Evolutionary conservation across 345 rosid genomes (phyloP).

Genomic region (Fremontodendron californicum): DNA sequence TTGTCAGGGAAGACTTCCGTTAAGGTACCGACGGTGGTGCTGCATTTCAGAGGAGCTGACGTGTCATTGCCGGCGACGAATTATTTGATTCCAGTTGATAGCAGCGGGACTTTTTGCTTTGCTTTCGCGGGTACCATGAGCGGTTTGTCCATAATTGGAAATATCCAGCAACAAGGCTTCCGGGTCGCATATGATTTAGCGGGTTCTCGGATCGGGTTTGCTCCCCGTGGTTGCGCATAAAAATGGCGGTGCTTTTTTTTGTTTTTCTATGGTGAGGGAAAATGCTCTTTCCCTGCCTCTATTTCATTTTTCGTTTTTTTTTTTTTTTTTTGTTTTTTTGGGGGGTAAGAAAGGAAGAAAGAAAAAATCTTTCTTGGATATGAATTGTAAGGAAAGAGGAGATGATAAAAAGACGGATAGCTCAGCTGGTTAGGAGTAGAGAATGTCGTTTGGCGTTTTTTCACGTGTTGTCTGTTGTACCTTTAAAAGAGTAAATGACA

Average conservation of each 20-base stretch:
- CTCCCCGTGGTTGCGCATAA: conserved; percentile 81
- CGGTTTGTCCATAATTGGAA: conserved; percentile 82
- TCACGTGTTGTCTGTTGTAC: conserved; percentile 2
- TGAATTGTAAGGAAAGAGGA: background rate
- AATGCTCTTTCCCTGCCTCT: background rate
- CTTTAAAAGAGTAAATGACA: background rate
- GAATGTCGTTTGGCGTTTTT: conserved; percentile 7
- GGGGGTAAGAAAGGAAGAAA: background rate
- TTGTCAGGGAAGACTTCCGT: conserved; percentile 58
- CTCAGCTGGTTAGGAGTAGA: background rate
- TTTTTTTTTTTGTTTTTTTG: background rate
- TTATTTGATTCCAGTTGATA: conserved; percentile 82
- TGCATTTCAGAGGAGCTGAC: conserved; percentile 68
- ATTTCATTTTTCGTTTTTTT: background rate
- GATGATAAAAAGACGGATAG: background rate
- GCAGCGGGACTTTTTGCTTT: conserved; percentile 77
- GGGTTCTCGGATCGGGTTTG: conserved; percentile 77
- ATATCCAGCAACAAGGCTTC: conserved; percentile 96
- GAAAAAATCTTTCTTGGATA: conserved; percentile 12
- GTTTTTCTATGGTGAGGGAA: background rate
- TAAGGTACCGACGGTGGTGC: conserved; percentile 71
- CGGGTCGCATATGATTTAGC: conserved; percentile 80
- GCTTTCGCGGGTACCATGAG: conserved; percentile 92
- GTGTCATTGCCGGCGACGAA: conserved; percentile 86
- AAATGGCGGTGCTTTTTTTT: background rate